Evolutionary conservation across 805 yeast genomes (phyloP), one percentile per base, ranked within the genome.

Genomic region (Hanseniaspora jakobsenii): DNA sequence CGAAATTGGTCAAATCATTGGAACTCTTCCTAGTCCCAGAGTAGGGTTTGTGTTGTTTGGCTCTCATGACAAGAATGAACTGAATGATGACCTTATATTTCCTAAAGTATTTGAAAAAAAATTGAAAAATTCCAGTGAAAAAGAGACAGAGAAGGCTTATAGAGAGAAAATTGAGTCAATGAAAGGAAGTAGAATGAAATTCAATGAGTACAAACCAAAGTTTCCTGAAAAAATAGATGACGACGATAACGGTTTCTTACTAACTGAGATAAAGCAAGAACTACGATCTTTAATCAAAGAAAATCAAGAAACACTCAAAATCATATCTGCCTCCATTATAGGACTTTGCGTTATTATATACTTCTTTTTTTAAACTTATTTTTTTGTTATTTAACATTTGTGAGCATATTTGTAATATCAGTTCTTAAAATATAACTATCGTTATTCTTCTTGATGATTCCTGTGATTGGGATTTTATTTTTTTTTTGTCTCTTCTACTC

Each of bases 1-100:
- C 4, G 46, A 42, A 23, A 30, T 42, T 13, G 65, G 80, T 42
- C 66, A 67, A 16, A 66, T 81, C 3, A 49, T 81, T n/a, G 70
- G 81, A 29, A 75, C 73, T 44, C 58, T 81, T 10, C 95, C 95
- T 1, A 69, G 87, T 0, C 94, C 95, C 0, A 72, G 73, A 29
- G 27, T 21, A 3, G 35, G 26, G 28, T 13, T 42, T 6, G 9
- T 35, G 5, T n/a, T 42, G 3, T 3, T 42, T 16, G 46, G 46
- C 6, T 23, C 44, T 4, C 28, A 41, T 27, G 70, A 2, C 39
- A 56, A 1, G 63, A 67, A 4, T 52, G 57, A 18, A 48, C 55
- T 37, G 53, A 58, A 9, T 49, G 41, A 56, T 54, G 57, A 52
- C 41, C 66, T 64, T 45, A 66, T 78, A 1, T 80, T 81, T 54